Evolutionary conservation across 176 grass and related monocot genomes (phyloP), one percentile per base, ranked within the genome.

Genomic region (Thalia dealbata): DNA sequence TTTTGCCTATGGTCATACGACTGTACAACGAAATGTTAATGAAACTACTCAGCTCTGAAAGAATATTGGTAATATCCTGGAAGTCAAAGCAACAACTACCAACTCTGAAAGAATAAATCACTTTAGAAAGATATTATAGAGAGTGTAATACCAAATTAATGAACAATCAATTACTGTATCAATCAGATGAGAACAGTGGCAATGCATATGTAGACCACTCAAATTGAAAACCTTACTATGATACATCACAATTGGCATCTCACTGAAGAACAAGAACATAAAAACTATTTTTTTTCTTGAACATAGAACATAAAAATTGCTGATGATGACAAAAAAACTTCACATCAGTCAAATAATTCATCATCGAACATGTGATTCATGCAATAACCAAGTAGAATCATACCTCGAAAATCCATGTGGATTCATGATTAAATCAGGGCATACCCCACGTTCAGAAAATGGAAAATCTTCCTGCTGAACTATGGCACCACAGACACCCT

Each of bases 1-100:
- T 97, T 88, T 97, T 97, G 58, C 93, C 93, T 58, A 97, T 90
- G n/a, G 93, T 97, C 93, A 97, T 97, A 66, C 93, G 89, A 88
- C 89, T 96, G 75, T 16, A 32, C 44, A 73, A 30, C 18, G 68
- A 69, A 83, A 73, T 24, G 27, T 43, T 24, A n/a, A 25, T 28
- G 7, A 25, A 81, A 59, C 25, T 66, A 59, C 19, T 45, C n/a
- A 50, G 50, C 18, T 42, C 54, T 24, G 62, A 24, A 60, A 64
- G 27, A 70, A 71, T 12, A 21, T 52, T 46, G 15, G 76, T 50
- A 71, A 50, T 8, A 69, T 46, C 14, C 32, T 10, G 15, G 13
- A 14, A 83, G 38, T 82, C 13, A 76, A 68, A 68, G 16, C 21
- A 68, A 35, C 6, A 4, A 28, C 27, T 12, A 28, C 10, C 5